Percentiles rank a stretch among this genome's conserved stretches.
Evolutionary conservation across 305 asterid species (phyloP).

Genomic region (Striga hermonthica): DNA sequence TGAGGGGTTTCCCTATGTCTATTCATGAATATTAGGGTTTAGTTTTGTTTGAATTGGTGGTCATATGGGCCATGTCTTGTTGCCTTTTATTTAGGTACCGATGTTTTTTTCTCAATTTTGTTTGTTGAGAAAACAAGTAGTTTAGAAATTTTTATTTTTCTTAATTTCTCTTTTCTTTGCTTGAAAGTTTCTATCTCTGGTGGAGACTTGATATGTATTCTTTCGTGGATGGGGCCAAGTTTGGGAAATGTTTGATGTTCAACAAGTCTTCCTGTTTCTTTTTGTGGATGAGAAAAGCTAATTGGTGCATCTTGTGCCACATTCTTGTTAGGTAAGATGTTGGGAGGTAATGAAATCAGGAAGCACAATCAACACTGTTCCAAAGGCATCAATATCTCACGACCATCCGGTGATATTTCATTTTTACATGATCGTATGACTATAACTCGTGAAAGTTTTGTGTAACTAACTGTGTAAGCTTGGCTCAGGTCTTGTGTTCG

Average conservation of each 20-base stretch:
- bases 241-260: conserved; percentile 34
- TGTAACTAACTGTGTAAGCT: conserved; percentile 18
- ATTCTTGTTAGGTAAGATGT: conserved; percentile 37
- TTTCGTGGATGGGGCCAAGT: conserved; percentile 36
- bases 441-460: neutral
- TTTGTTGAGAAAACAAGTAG: neutral
- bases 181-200: neutral
- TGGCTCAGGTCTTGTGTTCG: conserved; percentile 68
- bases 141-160: conserved; percentile 7
- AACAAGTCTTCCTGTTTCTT: neutral
- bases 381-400: conserved; percentile 37
- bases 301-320: conserved; percentile 15
- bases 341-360: conserved; percentile 42
- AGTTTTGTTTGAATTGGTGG: conserved; percentile 3
- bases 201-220: conserved; percentile 9
- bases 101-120: neutral
- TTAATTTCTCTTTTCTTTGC: neutral
- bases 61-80: neutral
- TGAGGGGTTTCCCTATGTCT: neutral
- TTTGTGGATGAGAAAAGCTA: conserved; percentile 2
- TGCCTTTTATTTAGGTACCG: conserved; percentile 1
- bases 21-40: neutral
- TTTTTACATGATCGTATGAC: neutral
- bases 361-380: conserved; percentile 32
- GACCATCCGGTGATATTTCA: conserved; percentile 35